A percentile compares a stretch with the other conserved stretches of the same genome.
These are phyloP conservation scores for Phoma sp. DNA, from an alignment of 2,329 filamentous ascomycete species.

Conservation along the genomic window DNA sequence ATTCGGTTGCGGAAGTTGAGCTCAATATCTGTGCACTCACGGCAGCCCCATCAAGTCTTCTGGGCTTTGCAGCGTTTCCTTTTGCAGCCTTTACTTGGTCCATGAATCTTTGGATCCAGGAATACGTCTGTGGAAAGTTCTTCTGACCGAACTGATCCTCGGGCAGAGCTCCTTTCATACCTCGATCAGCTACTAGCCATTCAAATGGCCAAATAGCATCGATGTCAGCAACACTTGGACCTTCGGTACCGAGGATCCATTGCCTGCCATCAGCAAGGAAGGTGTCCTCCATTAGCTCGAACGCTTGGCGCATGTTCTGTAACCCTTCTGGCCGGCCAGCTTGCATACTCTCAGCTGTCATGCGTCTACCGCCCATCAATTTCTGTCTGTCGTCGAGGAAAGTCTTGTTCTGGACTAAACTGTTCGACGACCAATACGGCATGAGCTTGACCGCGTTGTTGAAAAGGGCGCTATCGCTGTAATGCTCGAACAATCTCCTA, in stretches of 20 bases:
- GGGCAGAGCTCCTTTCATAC: conserved; percentile 60
- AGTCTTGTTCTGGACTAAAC: conserved; percentile 60
- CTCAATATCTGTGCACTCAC: conserved; percentile 53
- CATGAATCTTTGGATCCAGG: conserved; percentile 70
- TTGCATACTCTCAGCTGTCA: conserved; percentile 48
- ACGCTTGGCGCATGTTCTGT: conserved; percentile 59
- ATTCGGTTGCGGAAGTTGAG: conserved; percentile 51
- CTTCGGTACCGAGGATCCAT: conserved; percentile 64
- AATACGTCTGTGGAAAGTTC: conserved; percentile 65
- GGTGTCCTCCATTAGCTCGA: conserved; percentile 66
- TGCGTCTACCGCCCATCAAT: conserved; percentile 51
- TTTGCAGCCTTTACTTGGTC: conserved; percentile 53
- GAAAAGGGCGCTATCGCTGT: conserved; percentile 66
- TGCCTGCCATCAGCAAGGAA: conserved; percentile 69
- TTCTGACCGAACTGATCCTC: conserved; percentile 58
- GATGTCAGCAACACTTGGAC: conserved; percentile 68
- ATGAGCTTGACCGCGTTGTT: conserved; percentile 59
- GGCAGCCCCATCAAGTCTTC: conserved; percentile 31
- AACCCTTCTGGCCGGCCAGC: conserved; percentile 62
- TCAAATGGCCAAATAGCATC: conserved; percentile 72
- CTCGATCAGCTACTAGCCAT: conserved; percentile 60
- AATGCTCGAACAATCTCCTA: conserved; percentile 62
- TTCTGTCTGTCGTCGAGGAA: conserved; percentile 65
- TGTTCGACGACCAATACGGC: conserved; percentile 61
- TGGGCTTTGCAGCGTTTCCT: conserved; percentile 50